Conservation (phyloP, 176 grass and related monocot species). For the Triticum urartu region DNA sequence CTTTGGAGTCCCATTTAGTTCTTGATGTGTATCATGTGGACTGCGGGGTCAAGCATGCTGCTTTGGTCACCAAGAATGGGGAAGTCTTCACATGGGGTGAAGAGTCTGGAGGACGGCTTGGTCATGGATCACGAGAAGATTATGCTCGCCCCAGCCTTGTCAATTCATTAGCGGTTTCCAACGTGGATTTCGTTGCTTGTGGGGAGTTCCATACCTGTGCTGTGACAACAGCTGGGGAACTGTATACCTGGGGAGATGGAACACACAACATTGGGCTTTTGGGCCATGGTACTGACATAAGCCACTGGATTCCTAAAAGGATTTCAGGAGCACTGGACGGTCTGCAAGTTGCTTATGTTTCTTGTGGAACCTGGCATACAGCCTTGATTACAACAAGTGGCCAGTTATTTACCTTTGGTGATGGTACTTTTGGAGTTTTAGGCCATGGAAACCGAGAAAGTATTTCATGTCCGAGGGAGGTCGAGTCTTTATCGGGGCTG, state of each 20-base stretch:
- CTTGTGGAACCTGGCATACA: constrained; percentile 98
- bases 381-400: constrained; percentile 78
- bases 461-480: constrained; percentile 65
- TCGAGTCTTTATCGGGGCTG: constrained; percentile 78
- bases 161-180: constrained; percentile 55
- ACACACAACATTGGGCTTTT: constrained; percentile 84
- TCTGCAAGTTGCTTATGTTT: constrained; percentile 68
- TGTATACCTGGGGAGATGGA: constrained; percentile 97
- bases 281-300: constrained; percentile 74
- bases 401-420: constrained; percentile 90
- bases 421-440: constrained; percentile 96
- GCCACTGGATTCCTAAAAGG: constrained; percentile 99
- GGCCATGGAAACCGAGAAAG: constrained; percentile 81
- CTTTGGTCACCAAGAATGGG: constrained; percentile 82
- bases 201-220: constrained; percentile 98
- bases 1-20: constrained; percentile 79
- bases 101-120: constrained; percentile 84
- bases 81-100: constrained; percentile 99
- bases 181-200: constrained; percentile 70
- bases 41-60: constrained; percentile 86
- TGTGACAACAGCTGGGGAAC: constrained; percentile 70
- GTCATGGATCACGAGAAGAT: constrained; percentile 77
- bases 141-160: constrained; percentile 55
- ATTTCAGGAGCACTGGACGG: constrained; percentile 79
- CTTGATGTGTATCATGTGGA: constrained; percentile 78